These are phyloP conservation scores for Blastobotrys raffinosifermentans DNA, from an alignment of 1,139 yeast species.

Conservation along the genomic window DNA sequence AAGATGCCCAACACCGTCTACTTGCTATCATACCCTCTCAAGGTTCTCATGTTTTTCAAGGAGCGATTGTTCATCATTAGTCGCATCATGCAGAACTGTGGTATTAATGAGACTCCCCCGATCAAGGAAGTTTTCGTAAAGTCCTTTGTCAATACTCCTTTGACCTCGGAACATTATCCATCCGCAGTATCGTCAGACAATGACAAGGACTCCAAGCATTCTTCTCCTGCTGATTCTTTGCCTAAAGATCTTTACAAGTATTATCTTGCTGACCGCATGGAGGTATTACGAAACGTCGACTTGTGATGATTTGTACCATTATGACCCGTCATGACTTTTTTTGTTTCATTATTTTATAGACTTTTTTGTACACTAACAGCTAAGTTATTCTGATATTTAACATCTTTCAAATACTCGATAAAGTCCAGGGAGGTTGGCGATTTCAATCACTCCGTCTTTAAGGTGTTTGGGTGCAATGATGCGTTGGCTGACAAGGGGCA, in stretches of 20 bases:
- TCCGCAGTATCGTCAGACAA: slow-evolving; percentile 7
- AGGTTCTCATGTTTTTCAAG: slow-evolving; percentile 32
- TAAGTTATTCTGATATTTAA: slow-evolving; percentile 30
- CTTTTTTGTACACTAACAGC: too few relatives aligned
- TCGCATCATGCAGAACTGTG: slow-evolving; percentile 18
- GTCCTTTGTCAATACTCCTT: slow-evolving; percentile 17
- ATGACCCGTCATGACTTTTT: too few relatives aligned
- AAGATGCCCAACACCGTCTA: slow-evolving; percentile 15
- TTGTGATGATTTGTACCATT: too few relatives aligned
- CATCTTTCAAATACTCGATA: slow-evolving; percentile 93
- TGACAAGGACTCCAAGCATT: slow-evolving; percentile 1
- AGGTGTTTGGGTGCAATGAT: slow-evolving; percentile 60
- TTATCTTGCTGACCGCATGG: slow-evolving; percentile 27
- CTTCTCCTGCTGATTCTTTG: slow-evolving; percentile 6
- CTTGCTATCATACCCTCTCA: slow-evolving; percentile 30
- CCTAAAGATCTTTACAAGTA: slow-evolving; percentile 22
- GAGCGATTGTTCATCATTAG: slow-evolving; percentile 29
- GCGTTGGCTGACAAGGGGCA: slow-evolving; percentile 60
- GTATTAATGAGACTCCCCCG: slow-evolving; percentile 26
- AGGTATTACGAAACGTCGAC: slow-evolving; percentile 18
- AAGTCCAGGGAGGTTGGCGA: slow-evolving; percentile 87
- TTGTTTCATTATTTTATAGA: too few relatives aligned
- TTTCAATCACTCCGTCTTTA: slow-evolving; percentile 58
- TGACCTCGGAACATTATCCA: slow-evolving; percentile 22
- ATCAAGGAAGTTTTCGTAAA: slow-evolving; percentile 27